Conservation (phyloP, 1,284 basidiomycete species). For the Ustilago tritici region DNA sequence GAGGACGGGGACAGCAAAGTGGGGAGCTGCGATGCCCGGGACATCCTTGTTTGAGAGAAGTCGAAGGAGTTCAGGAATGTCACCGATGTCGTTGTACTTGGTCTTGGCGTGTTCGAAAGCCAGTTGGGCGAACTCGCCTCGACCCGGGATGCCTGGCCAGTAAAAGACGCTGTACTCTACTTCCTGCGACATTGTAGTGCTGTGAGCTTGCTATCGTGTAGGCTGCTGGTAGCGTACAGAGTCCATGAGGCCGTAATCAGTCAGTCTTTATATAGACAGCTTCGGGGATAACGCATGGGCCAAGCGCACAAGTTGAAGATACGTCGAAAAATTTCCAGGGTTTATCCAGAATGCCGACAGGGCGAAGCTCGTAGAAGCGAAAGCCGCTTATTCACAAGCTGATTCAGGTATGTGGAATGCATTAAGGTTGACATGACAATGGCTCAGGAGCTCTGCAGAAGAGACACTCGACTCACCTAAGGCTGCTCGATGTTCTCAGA, state of each 20-base stretch:
- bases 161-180: conserved; percentile 49
- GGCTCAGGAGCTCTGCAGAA: too few relatives aligned
- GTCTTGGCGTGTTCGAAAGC: conserved; percentile 72
- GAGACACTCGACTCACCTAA: too few relatives aligned
- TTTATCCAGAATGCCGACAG: too few relatives aligned
- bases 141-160: conserved; percentile 71
- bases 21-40: conserved; percentile 26
- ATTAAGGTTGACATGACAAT: too few relatives aligned
- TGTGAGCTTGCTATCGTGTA: not conserved
- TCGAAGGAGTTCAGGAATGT: conserved; percentile 30
- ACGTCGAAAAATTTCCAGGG: too few relatives aligned
- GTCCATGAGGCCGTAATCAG: too few relatives aligned
- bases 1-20: conserved; percentile 70
- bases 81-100: conserved; percentile 70
- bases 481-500: too few relatives aligned
- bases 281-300: not conserved
- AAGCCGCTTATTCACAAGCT: too few relatives aligned
- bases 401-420: too few relatives aligned
- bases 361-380: too few relatives aligned
- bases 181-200: conserved; percentile 16
- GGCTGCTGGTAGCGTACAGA: not conserved
- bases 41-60: conserved; percentile 29
- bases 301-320: not conserved
- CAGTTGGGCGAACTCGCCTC: conserved; percentile 73
- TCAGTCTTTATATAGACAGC: not conserved